phyloP scores from a whole-genome alignment of 2,329 filamentous ascomycete species.

The Rutstroemia sydowiana region DNA sequence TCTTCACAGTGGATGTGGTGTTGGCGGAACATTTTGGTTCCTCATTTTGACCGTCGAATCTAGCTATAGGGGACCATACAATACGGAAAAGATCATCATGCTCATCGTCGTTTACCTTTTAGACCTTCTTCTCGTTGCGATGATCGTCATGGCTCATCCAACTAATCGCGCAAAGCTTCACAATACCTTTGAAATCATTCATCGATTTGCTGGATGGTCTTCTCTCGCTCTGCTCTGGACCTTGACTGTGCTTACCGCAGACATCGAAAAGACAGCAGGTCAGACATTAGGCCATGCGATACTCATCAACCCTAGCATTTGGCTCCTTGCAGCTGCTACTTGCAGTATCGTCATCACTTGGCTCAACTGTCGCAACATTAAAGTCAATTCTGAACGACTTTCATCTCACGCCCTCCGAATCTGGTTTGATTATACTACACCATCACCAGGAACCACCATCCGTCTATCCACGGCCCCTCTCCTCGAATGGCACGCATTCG shows the following conservation, averaged over 20 bases:
- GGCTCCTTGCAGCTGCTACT: conserved; percentile 60
- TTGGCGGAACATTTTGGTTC: conserved; percentile 42
- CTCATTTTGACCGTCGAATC: conserved; percentile 32
- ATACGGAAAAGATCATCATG: conserved; percentile 38
- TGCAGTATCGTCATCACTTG: conserved; percentile 63
- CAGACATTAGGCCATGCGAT: conserved; percentile 31
- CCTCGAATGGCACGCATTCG: conserved; percentile 69
- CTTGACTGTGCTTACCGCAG: conserved; percentile 49
- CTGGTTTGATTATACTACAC: conserved; percentile 57
- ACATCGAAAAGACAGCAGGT: conserved; percentile 33
- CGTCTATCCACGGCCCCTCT: conserved; percentile 57
- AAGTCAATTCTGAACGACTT: conserved; percentile 57
- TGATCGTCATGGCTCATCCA: conserved; percentile 59
- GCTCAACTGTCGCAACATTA: conserved; percentile 61
- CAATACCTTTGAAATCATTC: conserved; percentile 62
- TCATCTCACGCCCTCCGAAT: conserved; percentile 67
- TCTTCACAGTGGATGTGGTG: conserved; percentile 43
- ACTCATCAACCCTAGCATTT: conserved; percentile 48
- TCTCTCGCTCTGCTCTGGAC: conserved; percentile 58
- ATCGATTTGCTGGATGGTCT: conserved; percentile 69
- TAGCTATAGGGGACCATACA: conserved; percentile 20
- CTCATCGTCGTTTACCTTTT: conserved; percentile 49
- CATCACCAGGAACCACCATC: conserved; percentile 47
- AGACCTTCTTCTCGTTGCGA: conserved; percentile 47
- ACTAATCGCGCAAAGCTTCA: conserved; percentile 54